These are phyloP conservation scores for Fusarium praegraminearum DNA, from an alignment of 2,329 filamentous ascomycete genomes.

Conservation along the genomic window DNA sequence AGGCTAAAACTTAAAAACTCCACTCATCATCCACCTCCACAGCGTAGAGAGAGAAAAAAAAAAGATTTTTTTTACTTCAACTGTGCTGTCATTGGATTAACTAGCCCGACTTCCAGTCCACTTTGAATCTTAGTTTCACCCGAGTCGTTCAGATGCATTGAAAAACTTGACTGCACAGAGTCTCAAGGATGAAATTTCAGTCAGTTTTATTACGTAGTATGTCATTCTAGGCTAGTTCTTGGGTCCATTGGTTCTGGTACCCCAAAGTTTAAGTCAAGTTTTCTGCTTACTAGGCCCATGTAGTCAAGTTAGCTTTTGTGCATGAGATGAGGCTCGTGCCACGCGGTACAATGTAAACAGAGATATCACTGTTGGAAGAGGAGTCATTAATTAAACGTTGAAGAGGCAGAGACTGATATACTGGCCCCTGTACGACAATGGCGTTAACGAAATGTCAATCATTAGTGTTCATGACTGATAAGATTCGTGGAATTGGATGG, in stretches of 20 bases:
- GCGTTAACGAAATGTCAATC: background rate
- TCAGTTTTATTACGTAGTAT: background rate
- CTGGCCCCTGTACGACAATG: no score
- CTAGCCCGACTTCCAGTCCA: conserved; percentile 1
- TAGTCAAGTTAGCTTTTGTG: conserved; percentile 2
- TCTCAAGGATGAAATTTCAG: background rate
- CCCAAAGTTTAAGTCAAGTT: background rate
- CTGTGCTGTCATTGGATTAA: conserved; percentile 31
- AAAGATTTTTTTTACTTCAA: conserved; percentile 37
- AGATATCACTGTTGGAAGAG: background rate
- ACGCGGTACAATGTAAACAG: conserved; percentile 16
- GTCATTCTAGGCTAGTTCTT: background rate
- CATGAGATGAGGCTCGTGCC: conserved; percentile 25
- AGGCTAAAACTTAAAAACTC: conserved; percentile 26
- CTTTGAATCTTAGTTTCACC: conserved; percentile 22
- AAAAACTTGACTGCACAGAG: background rate
- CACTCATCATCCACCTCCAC: conserved; percentile 40
- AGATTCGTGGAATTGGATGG: background rate
- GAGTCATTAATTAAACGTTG: background rate
- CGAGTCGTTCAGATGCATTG: conserved; percentile 22
- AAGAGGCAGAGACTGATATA: no score
- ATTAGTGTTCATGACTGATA: background rate
- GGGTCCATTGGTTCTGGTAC: background rate
- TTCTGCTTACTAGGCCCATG: background rate
- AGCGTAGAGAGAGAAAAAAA: conserved; percentile 13